Evolutionary conservation across 257 asterid species (phyloP).

Genomic region (Fraxinus excelsior): DNA sequence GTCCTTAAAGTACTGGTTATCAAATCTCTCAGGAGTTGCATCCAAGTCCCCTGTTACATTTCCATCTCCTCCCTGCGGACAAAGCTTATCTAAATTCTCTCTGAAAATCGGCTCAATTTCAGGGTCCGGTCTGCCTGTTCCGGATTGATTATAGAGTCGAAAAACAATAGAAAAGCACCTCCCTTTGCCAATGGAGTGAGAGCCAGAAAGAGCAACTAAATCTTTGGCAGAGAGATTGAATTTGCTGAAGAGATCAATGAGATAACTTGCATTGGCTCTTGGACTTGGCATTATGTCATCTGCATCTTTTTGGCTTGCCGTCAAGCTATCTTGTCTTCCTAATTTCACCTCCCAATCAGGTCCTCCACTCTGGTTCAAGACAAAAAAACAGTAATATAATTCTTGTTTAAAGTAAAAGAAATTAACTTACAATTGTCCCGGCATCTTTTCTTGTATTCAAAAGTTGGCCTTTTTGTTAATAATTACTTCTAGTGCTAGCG

Average conservation of each 20-base stretch:
- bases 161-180: constrained; percentile 82
- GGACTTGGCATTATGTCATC: constrained; percentile 93
- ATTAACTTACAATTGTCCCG: neutral
- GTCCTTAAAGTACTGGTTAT: constrained; percentile 78
- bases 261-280: constrained; percentile 70
- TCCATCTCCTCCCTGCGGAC: constrained; percentile 72
- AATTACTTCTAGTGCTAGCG: neutral
- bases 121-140: constrained; percentile 85
- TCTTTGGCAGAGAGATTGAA: constrained; percentile 71
- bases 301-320: constrained; percentile 82
- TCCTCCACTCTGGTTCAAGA: constrained; percentile 73
- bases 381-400: neutral
- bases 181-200: constrained; percentile 88
- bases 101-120: constrained; percentile 55
- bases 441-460: neutral
- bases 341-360: constrained; percentile 85
- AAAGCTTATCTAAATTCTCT: constrained; percentile 49
- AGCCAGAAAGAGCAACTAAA: constrained; percentile 90
- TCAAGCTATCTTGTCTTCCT: constrained; percentile 81
- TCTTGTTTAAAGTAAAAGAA: neutral
- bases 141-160: constrained; percentile 93
- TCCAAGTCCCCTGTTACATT: constrained; percentile 70
- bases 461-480: no score
- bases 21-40: constrained; percentile 67
- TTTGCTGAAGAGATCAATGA: constrained; percentile 58